Conservation (phyloP, 2,329 filamentous ascomycete genomes). For the Chaetomium sp. region DNA sequence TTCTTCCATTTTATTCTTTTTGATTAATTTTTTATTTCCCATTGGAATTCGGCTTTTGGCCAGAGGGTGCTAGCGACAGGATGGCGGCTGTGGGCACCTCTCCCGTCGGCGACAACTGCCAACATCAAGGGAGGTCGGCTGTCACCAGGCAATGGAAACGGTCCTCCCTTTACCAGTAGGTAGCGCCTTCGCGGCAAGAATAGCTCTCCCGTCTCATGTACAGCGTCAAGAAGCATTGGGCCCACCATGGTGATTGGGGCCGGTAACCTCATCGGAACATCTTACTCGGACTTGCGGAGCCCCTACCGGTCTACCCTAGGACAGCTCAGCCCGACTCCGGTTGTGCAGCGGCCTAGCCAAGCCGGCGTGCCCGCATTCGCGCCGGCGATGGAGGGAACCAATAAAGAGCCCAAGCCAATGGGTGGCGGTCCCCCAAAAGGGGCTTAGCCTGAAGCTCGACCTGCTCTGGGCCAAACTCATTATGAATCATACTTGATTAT, state of each 20-base stretch:
- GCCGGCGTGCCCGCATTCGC: background rate
- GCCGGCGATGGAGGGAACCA: background rate
- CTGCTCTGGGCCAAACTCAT: background rate
- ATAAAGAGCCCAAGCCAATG: background rate
- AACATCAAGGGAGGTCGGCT: too few relatives aligned
- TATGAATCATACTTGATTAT: background rate
- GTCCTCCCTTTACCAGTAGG: too few relatives aligned
- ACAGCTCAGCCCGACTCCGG: background rate
- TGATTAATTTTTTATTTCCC: too few relatives aligned
- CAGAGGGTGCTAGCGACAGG: too few relatives aligned
- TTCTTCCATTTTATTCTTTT: too few relatives aligned
- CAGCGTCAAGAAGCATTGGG: background rate
- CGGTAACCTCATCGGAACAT: background rate
- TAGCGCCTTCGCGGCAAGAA: too few relatives aligned
- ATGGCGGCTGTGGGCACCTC: too few relatives aligned
- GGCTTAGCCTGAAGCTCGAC: background rate
- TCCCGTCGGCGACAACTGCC: too few relatives aligned
- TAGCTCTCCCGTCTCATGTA: too few relatives aligned
- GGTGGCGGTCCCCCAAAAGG: background rate
- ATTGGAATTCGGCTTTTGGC: too few relatives aligned
- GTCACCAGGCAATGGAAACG: too few relatives aligned
- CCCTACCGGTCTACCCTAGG: background rate
- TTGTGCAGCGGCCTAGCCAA: background rate
- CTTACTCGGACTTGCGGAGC: background rate
- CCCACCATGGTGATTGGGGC: background rate